Evolutionary conservation across 441 rosid genomes (phyloP), one percentile per base, ranked within the genome.

Genomic region (Lepidium campestre): DNA sequence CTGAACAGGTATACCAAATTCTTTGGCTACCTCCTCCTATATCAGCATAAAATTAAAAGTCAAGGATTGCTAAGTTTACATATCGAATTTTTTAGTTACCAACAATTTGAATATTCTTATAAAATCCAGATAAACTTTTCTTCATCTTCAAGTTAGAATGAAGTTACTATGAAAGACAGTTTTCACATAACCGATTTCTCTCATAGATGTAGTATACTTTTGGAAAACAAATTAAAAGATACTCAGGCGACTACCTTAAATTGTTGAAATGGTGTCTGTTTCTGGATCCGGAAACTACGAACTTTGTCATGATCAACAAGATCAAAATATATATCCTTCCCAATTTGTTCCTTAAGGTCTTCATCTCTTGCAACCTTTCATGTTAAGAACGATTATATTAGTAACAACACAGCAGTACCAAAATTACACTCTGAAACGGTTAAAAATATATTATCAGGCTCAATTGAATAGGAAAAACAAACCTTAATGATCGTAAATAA

Each of bases 21-120:
- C 98, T 83, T 87, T 94, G 44, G 98, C 98, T 70, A 94, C 85
- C 61, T 94, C 99, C 80, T 91, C 98, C 98, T 94, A 84, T 10
- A 54, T 54, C 34, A 73, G 42, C 46, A 67, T 15, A 67, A 37
- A 18, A 47, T 11, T 39, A 40, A 40, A 46, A n/a, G 57, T 60
- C 53, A 67, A 31, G 8, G 46, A 44, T 29, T 34, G 64, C 32
- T 32, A 67, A 8, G 31, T 60, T 36, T 46, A 55, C 44, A 60
- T 20, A 60, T n/a, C 8, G 29, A 37, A 27, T 12, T n/a, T 58
- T 35, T 12, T 53, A 20, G 57, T 32, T 10, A 54, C 32, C 32
- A 46, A 14, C 50, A 62, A 47, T n/a, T 20, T 34, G n/a, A 49
- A 10, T 32, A 12, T 20, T 57, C 34, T 41, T 60, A 41, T 13